Conservation (phyloP, 179 eudicot species). For the Carnegiea gigantea region DNA sequence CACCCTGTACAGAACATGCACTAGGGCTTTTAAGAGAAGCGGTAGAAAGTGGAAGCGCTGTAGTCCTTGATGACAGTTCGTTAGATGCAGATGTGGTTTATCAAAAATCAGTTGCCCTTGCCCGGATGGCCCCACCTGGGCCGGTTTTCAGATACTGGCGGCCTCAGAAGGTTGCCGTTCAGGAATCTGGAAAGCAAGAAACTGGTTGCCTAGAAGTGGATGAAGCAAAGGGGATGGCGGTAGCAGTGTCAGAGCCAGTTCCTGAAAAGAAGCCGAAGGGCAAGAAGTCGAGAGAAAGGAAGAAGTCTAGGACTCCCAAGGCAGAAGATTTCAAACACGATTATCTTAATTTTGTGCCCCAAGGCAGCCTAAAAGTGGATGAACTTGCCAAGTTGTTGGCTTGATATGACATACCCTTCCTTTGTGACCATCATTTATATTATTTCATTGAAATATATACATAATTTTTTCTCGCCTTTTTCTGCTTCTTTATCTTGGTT, state of each 20-base stretch:
- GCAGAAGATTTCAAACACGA: constrained; percentile 37
- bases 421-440: constrained; percentile 14
- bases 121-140: constrained; percentile 67
- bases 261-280: constrained; percentile 34
- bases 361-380: constrained; percentile 76
- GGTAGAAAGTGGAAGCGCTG: constrained; percentile 64
- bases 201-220: constrained; percentile 26
- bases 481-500: not conserved
- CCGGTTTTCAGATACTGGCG: constrained; percentile 52
- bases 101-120: constrained; percentile 59
- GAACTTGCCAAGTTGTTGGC: constrained; percentile 91
- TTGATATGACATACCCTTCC: constrained; percentile 31
- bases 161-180: constrained; percentile 36
- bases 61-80: constrained; percentile 47
- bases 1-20: constrained; percentile 49
- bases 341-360: constrained; percentile 49
- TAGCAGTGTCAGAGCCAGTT: constrained; percentile 20
- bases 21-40: constrained; percentile 58
- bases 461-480: not conserved
- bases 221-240: constrained; percentile 1
- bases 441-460: not conserved
- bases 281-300: constrained; percentile 35
- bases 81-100: constrained; percentile 70
- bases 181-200: constrained; percentile 34
- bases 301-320: constrained; percentile 35